A percentile compares a stretch with the other conserved stretches of the same genome.
These are phyloP conservation scores for Entomortierella parvispora DNA, from an alignment of 192 early-diverging fungal species.

Conservation along the genomic window DNA sequence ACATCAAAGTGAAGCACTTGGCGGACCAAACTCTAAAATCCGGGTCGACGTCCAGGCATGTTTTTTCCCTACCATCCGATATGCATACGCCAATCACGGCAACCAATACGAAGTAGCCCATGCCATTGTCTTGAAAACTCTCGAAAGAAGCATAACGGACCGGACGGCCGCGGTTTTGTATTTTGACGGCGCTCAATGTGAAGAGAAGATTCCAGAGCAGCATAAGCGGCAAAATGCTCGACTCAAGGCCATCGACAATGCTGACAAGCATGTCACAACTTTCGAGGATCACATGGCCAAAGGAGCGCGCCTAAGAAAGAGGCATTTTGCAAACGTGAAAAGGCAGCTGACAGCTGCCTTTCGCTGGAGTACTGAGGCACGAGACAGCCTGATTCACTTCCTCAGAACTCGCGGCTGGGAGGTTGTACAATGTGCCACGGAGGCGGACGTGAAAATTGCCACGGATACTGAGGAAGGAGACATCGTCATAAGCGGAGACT, in stretches of 20 bases:
- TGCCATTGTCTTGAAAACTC: no score
- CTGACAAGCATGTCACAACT: neutral
- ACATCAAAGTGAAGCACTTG: no score
- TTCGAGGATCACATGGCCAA: neutral
- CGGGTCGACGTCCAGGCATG: no score
- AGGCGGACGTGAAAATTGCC: slow-evolving; percentile 9
- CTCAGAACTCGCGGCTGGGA: neutral
- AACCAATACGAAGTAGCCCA: no score
- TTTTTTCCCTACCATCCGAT: no score
- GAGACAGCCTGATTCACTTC: neutral
- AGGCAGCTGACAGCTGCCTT: neutral
- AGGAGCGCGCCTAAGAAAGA: neutral
- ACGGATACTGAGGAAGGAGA: neutral
- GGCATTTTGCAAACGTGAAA: neutral
- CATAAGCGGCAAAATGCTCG: neutral
- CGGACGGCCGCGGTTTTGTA: neutral
- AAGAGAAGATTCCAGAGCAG: neutral
- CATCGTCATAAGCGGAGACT: no score
- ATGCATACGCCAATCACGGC: no score
- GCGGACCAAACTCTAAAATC: no score
- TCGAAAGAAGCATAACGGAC: neutral
- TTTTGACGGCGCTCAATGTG: neutral
- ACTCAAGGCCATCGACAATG: neutral
- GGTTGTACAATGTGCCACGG: slow-evolving; percentile 2
- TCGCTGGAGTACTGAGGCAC: neutral